Evolutionary conservation across 1,284 basidiomycete species (phyloP).

Genomic region (Apiotrichum akiyoshidainum): DNA sequence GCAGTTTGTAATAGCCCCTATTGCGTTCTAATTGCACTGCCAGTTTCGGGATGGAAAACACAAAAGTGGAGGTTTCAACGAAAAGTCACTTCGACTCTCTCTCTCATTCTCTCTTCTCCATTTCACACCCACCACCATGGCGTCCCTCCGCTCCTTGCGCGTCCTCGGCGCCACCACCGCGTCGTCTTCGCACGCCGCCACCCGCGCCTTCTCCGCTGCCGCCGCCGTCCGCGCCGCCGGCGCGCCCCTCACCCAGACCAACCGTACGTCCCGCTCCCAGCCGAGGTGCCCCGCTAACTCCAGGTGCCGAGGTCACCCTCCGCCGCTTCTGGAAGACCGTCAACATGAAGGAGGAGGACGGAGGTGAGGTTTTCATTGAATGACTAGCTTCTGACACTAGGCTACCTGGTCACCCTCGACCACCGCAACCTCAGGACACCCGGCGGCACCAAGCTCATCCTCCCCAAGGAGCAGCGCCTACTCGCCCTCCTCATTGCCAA

Average conservation of each 20-base stretch:
- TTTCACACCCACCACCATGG: constrained; percentile 10
- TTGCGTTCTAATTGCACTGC: not conserved
- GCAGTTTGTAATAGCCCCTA: not conserved
- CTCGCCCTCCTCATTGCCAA: constrained; percentile 82
- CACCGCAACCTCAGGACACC: constrained; percentile 83
- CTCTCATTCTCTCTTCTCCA: not conserved
- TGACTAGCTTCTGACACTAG: constrained; percentile 29
- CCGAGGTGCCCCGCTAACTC: not conserved
- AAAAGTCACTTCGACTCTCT: constrained; percentile 1
- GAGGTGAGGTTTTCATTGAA: constrained; percentile 42
- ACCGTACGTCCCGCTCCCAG: constrained; percentile 25
- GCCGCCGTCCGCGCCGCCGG: constrained; percentile 16
- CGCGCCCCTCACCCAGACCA: constrained; percentile 39
- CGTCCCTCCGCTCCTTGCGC: constrained; percentile 6
- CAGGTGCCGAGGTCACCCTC: constrained; percentile 79
- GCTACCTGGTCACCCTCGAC: constrained; percentile 74
- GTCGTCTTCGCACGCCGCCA: not conserved
- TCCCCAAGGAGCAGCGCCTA: constrained; percentile 69
- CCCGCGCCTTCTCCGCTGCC: constrained; percentile 2
- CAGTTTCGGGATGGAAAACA: not conserved
- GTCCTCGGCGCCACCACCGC: not conserved
- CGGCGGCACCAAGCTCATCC: constrained; percentile 65
- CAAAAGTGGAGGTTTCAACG: not conserved
- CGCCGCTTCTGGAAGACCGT: constrained; percentile 90
- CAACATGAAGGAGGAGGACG: constrained; percentile 60